Evolutionary conservation across 164 flowering plant species (phyloP), one percentile per base, ranked within the genome.

Genomic region (Vitis rupestris): DNA sequence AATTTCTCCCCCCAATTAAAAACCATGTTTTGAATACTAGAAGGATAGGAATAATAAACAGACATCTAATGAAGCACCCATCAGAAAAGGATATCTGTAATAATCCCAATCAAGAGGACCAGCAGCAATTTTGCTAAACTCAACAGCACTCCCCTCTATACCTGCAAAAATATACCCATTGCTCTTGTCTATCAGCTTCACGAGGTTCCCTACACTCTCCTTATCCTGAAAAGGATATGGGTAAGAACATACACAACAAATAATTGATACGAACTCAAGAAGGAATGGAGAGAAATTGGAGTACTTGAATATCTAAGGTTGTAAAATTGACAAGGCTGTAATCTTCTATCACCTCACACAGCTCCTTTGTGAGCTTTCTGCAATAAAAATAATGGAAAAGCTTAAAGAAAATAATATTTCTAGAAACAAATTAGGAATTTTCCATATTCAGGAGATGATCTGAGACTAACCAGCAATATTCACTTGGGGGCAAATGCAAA

Each of bases 351-450:
- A 93, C 92, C 31, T 89, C 94, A 72, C 97, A 90, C 4, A 93
- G 85, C 82, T 82, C 94, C 82, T 90, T 90, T 19, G 98, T 90
- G 19, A 93, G 92, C 80, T 95, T 91, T 78, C 99, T 95, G 84
- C 77, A 72, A 73, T 30, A 56, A 59, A 47, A 70, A 49, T 3
- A 54, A 56, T 11, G 65, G 54, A 54, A 29, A 59, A 52, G 10
- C 8, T 50, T 12, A 15, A 50, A 30, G 50, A 55, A 53, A 29
- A 63, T 9, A 1, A 17, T 27, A 63, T 1, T 15, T 61, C 16
- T 65, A 5, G 8, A 13, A 71, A 58, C 50, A 57, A 17, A 58
- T 8, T 8, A 58, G 15, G 37, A 10, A 49, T 8, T 2, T 6
- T 4, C n/a, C 15, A 23, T 16, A 48, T 3, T 29, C 14, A 61